Percentiles rank a stretch among this genome's conserved stretches.
These are phyloP conservation scores for Coriolopsis trogii DNA, from an alignment of 1,284 basidiomycete species.

Conservation along the genomic window DNA sequence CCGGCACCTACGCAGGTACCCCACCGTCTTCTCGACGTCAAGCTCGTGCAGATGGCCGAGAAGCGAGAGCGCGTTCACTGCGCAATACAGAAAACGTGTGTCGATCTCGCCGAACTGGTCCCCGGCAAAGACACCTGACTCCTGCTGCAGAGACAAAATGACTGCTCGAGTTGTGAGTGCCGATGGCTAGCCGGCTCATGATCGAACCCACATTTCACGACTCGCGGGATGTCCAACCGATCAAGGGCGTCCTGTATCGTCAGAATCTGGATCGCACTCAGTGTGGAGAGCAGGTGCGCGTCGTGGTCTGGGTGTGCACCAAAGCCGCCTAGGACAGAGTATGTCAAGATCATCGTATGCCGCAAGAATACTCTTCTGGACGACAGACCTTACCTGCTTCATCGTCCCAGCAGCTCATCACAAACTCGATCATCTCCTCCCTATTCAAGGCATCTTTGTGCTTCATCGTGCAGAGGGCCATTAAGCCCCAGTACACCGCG, in stretches of 20 bases:
- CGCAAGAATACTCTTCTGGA: background rate
- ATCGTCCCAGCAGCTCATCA: slow-evolving; percentile 94
- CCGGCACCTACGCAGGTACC: slow-evolving; percentile 76
- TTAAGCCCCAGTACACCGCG: slow-evolving; percentile 96
- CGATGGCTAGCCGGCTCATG: background rate
- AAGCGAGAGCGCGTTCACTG: slow-evolving; percentile 81
- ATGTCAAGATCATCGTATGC: background rate
- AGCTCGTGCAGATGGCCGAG: slow-evolving; percentile 71
- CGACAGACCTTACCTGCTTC: slow-evolving; percentile 62
- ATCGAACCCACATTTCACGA: slow-evolving; percentile 81
- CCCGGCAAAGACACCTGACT: slow-evolving; percentile 89
- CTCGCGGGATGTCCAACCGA: slow-evolving; percentile 66
- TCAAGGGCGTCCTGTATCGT: slow-evolving; percentile 84
- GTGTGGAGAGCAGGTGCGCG: slow-evolving; percentile 84
- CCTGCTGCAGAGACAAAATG: slow-evolving; percentile 81
- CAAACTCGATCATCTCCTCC: slow-evolving; percentile 87
- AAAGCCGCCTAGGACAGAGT: slow-evolving; percentile 74
- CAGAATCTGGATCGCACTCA: slow-evolving; percentile 93
- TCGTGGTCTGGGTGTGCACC: slow-evolving; percentile 94
- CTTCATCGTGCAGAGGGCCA: slow-evolving; percentile 83
- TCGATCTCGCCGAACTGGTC: slow-evolving; percentile 91
- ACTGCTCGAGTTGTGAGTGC: slow-evolving; percentile 47
- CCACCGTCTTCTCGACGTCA: slow-evolving; percentile 67
- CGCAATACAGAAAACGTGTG: slow-evolving; percentile 91
- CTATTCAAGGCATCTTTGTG: slow-evolving; percentile 77